Evolutionary conservation across 805 yeast species (phyloP).

Genomic region (Groenewaldozyma tartarivorans): DNA sequence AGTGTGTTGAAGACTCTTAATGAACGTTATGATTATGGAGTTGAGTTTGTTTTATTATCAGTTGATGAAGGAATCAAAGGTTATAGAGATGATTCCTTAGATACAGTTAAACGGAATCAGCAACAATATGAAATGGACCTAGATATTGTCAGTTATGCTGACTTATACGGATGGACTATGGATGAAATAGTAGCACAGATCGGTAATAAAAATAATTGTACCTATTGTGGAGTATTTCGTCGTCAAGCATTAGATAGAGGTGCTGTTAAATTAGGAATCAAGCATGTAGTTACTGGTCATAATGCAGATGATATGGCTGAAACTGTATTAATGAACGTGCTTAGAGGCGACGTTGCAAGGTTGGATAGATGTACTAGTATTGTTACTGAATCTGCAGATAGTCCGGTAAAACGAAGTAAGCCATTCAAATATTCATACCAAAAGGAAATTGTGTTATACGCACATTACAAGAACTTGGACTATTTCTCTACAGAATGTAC

Average conservation of each 20-base stretch:
- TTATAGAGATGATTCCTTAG: slow-evolving; percentile 92
- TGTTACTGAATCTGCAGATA: slow-evolving; percentile 67
- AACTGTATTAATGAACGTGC: slow-evolving; percentile 86
- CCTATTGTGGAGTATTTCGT: slow-evolving; percentile 95
- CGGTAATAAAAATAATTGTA: slow-evolving; percentile 88
- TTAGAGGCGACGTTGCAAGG: slow-evolving; percentile 94
- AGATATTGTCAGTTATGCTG: slow-evolving; percentile 75
- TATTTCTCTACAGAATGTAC: slow-evolving; percentile 96
- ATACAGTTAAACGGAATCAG: slow-evolving; percentile 92
- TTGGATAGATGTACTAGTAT: slow-evolving; percentile 81
- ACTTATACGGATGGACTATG: slow-evolving; percentile 96
- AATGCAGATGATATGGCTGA: slow-evolving; percentile 99
- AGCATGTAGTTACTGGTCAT: slow-evolving; percentile 95
- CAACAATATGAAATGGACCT: slow-evolving; percentile 72
- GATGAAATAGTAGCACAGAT: slow-evolving; percentile 94
- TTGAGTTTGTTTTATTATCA: slow-evolving; percentile 72
- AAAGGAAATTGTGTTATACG: slow-evolving; percentile 93
- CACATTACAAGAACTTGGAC: slow-evolving; percentile 90
- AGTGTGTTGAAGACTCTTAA: slow-evolving; percentile 77
- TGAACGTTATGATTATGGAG: slow-evolving; percentile 80
- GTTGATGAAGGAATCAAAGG: slow-evolving; percentile 97
- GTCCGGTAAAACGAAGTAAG: slow-evolving; percentile 87
- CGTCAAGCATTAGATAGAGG: slow-evolving; percentile 97
- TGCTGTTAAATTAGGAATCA: slow-evolving; percentile 73
- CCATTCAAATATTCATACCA: slow-evolving; percentile 95